A percentile compares a stretch with the other conserved stretches of the same genome.
Evolutionary conservation across 176 grass and related monocot genomes (phyloP).

Genomic region (Carex myosuroides): DNA sequence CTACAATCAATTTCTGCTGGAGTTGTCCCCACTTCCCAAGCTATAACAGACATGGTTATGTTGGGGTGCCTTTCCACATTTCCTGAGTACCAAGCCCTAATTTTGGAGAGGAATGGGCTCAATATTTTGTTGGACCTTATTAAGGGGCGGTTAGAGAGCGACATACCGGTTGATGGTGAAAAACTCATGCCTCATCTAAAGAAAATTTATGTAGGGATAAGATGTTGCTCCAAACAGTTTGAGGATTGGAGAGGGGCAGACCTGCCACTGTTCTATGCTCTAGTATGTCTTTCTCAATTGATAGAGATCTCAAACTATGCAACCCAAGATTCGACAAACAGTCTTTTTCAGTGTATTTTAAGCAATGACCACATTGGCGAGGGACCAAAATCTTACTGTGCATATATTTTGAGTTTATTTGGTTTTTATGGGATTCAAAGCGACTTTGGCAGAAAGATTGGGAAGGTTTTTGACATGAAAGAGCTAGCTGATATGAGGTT

Average conservation of each 20-base stretch:
- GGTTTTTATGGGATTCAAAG: slow-evolving; percentile 53
- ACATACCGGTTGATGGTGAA: slow-evolving; percentile 39
- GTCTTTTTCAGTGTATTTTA: slow-evolving; percentile 45
- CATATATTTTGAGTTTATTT: slow-evolving; percentile 75
- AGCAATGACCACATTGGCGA: slow-evolving; percentile 28
- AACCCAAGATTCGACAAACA: slow-evolving; percentile 34
- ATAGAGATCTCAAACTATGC: slow-evolving; percentile 31
- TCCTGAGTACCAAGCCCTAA: slow-evolving; percentile 41
- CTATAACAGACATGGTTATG: slow-evolving; percentile 48
- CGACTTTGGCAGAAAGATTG: slow-evolving; percentile 61
- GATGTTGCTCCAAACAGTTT: slow-evolving; percentile 39
- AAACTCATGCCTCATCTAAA: slow-evolving; percentile 56
- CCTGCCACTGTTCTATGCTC: slow-evolving; percentile 54
- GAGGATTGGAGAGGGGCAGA: slow-evolving; percentile 68
- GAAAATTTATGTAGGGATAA: slow-evolving; percentile 46
- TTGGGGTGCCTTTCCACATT: slow-evolving; percentile 52
- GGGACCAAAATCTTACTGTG: slow-evolving; percentile 54
- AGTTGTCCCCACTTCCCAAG: slow-evolving; percentile 35
- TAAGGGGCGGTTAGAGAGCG: slow-evolving; percentile 44
- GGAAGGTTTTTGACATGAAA: slow-evolving; percentile 31
- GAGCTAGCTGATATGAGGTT: slow-evolving; percentile 60
- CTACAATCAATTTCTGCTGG: slow-evolving; percentile 50
- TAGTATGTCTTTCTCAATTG: slow-evolving; percentile 55
- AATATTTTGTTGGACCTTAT: slow-evolving; percentile 44
- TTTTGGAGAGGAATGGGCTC: slow-evolving; percentile 36